Base-by-base conservation (phyloP, 768 basidiomycete genomes). In the Neoboletus brunneissimus region DNA sequence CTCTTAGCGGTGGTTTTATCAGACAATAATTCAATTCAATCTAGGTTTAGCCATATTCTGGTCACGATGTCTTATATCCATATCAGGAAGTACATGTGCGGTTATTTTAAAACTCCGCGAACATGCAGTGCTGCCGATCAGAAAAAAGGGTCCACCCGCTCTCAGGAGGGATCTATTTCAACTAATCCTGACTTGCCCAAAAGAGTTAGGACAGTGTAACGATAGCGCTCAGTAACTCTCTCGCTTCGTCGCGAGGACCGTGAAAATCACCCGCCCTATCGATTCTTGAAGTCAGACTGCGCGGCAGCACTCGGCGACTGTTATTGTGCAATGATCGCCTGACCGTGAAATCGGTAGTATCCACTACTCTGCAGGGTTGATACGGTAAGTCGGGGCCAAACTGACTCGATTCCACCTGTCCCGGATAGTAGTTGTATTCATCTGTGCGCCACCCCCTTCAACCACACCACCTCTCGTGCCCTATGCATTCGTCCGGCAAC, bases 1-100 rank as follows among this genome's bases (percentile, higher is more conserved):
- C 2, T 22, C 32, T 8, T 34, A 2, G 5, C 6, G 44, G 16
- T 3, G 31, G 38, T 57, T 66, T 56, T 63, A 68, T 51, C 48
- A 38, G 46, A 27, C 22, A 22, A 3, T 16, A 35, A 58, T 50
- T 55, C 41, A 60, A 42, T 53, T 53, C 25, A 37, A 49, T 43
- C 25, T 6, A 16, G 25, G 25, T 35, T 50, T 54, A 34, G 10
- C 48, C 22, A 49, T 34, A 48, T 49, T 23, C 22, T 23, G 10
- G 35, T 53, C 40, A 29, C 11, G 44, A n/a, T 6, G 15, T 15
- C 34, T 7, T 60, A 48, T 60, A 42, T 25, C 58, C 35, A 51
- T 60, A 54, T 51, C 48, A n/a, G 45, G 49, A 34, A 15, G 7
- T 12, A n/a, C 3, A 15, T 18, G 1, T 43, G 20, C 7, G 3